Evolutionary conservation across 2,329 filamentous ascomycete species (phyloP).

Genomic region (Curvularia hawaiiensis): DNA sequence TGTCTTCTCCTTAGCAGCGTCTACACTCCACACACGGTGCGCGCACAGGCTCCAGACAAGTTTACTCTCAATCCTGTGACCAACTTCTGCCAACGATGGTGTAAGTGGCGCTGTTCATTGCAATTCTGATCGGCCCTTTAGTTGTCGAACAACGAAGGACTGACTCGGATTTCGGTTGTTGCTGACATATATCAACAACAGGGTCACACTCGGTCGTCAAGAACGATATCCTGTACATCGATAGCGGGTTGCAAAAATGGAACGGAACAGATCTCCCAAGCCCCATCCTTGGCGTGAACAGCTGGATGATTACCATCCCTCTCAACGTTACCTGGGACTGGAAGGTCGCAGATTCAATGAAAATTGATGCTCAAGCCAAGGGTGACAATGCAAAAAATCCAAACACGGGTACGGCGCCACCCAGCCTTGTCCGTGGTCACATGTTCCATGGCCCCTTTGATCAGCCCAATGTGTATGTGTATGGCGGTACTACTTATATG

Average conservation of each 20-base stretch:
- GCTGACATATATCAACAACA: neutral
- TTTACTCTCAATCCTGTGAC: neutral
- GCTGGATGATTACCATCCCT: neutral
- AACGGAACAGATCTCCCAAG: neutral
- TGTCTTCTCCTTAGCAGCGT: neutral
- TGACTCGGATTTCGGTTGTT: neutral
- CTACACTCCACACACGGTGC: neutral
- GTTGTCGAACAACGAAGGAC: too few relatives aligned
- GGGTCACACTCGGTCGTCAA: neutral
- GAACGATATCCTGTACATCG: neutral
- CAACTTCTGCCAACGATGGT: constrained; percentile 1
- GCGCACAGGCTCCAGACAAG: neutral
- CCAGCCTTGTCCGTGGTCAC: neutral
- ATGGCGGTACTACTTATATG: neutral
- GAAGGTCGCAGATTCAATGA: neutral
- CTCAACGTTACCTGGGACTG: neutral
- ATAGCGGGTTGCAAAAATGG: constrained; percentile 2
- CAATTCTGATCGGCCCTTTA: too few relatives aligned
- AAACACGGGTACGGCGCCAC: neutral
- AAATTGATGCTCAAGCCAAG: neutral
- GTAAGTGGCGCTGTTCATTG: neutral
- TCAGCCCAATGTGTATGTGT: neutral
- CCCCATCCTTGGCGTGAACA: neutral
- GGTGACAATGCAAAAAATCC: neutral
- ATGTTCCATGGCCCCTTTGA: neutral